These are phyloP conservation scores for Acanthamoeba lenticulata DNA, from an alignment of 208 protist species.

Conservation along the genomic window DNA sequence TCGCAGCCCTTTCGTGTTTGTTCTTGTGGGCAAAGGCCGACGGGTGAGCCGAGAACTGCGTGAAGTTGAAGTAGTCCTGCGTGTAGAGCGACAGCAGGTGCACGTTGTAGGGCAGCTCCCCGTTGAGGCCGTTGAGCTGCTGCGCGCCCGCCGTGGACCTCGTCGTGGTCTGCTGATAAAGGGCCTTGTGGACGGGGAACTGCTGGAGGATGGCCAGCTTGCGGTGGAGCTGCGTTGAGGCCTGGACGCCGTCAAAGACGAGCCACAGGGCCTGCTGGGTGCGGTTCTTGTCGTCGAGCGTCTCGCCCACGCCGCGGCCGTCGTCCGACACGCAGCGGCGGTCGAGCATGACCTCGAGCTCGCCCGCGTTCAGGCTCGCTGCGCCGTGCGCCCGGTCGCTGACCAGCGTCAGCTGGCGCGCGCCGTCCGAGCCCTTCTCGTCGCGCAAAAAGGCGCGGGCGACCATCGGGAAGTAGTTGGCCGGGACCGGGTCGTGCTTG, in stretches of 20 bases:
- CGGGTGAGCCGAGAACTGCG: background rate
- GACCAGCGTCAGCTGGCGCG: background rate
- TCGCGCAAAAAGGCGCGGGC: background rate
- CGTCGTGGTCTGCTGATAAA: background rate
- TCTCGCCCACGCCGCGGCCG: background rate
- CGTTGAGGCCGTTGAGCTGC: background rate
- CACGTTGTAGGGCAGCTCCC: conserved; percentile 27
- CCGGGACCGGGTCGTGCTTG: background rate
- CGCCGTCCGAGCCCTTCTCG: no score
- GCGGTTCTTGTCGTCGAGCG: conserved; percentile 3
- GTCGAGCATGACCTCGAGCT: conserved; percentile 52
- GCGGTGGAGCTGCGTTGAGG: background rate
- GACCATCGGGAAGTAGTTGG: conserved; percentile 50
- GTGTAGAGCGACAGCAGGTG: conserved; percentile 34
- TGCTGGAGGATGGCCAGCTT: background rate
- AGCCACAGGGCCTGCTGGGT: background rate
- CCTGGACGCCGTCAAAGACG: background rate
- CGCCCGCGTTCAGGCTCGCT: background rate
- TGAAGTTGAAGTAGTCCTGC: background rate
- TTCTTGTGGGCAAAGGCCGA: no score
- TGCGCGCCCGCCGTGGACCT: background rate
- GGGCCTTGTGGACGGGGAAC: background rate
- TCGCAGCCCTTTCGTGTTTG: background rate
- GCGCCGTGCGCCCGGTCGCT: background rate
- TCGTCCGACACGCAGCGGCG: conserved; percentile 3